These are phyloP conservation scores for Geosmithia flava DNA, from an alignment of 2,329 filamentous ascomycete genomes.

Conservation along the genomic window DNA sequence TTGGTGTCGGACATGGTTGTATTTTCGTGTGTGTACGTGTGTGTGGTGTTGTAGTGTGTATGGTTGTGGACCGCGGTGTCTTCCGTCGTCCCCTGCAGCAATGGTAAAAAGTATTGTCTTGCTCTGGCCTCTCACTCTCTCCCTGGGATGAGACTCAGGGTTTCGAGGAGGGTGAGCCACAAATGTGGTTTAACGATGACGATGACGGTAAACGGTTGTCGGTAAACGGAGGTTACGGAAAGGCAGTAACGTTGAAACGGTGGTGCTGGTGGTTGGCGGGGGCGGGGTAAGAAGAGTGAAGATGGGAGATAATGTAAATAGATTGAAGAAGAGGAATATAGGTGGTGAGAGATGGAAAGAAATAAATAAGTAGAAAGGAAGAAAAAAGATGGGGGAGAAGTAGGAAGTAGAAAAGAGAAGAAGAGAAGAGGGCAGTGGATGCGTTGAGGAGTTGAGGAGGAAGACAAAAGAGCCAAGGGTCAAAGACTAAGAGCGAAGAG, in stretches of 20 bases:
- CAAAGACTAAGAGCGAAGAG: slow-evolving; percentile 4
- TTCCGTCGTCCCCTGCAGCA: too few species aligned
- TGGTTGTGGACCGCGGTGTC: neutral
- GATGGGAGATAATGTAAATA: neutral
- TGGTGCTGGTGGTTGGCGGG: neutral
- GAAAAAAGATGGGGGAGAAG: neutral
- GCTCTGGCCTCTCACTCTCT: neutral
- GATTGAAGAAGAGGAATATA: neutral
- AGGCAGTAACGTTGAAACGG: neutral
- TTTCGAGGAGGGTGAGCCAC: neutral
- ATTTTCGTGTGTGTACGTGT: slow-evolving; percentile 16
- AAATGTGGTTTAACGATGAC: neutral
- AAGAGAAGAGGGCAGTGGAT: neutral
- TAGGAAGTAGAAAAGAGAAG: neutral
- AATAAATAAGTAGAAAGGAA: too few species aligned
- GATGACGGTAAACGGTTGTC: neutral
- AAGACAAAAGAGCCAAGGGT: slow-evolving; percentile 1
- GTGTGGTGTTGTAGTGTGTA: neutral
- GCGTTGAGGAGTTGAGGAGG: neutral
- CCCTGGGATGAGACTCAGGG: neutral
- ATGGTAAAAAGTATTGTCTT: neutral
- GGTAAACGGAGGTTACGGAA: too few species aligned
- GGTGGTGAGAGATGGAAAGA: neutral
- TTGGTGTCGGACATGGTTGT: slow-evolving; percentile 6
- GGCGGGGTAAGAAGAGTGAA: neutral